Evolutionary conservation across 2,329 filamentous ascomycete species (phyloP).

Genomic region (Chaetothyriales sp.): DNA sequence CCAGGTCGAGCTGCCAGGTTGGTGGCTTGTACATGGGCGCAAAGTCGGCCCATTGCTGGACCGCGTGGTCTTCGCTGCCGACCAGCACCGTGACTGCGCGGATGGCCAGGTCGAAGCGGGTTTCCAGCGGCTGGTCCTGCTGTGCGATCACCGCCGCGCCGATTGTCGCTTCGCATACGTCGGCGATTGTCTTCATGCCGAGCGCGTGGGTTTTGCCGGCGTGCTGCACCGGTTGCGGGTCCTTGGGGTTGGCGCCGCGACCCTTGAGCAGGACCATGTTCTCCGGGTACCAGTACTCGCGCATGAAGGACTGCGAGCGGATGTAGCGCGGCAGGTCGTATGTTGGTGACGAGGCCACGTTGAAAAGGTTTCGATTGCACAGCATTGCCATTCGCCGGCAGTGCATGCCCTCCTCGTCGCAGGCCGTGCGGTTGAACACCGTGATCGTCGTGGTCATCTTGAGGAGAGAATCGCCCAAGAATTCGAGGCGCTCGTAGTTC

Average conservation of each 20-base stretch:
- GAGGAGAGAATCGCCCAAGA: conserved; percentile 81
- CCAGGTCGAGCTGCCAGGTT: conserved; percentile 8
- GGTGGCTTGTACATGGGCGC: conserved; percentile 23
- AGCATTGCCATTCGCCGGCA: conserved; percentile 80
- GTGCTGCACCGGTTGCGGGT: conserved; percentile 7
- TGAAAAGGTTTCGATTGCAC: conserved; percentile 80
- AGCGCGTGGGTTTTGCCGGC: conserved; percentile 47
- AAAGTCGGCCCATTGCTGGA: conserved; percentile 59
- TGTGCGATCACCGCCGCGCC: conserved; percentile 58
- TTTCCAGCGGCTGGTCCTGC: conserved; percentile 22
- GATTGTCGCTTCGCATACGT: conserved; percentile 88
- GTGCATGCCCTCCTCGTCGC: conserved; percentile 73
- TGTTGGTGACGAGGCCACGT: conserved; percentile 52
- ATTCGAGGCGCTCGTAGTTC: conserved; percentile 90
- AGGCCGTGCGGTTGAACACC: conserved; percentile 59
- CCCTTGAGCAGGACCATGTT: conserved; percentile 59
- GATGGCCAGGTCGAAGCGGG: conserved; percentile 45
- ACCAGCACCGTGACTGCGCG: conserved; percentile 47
- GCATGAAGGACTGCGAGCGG: conserved; percentile 50
- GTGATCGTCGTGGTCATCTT: conserved; percentile 93
- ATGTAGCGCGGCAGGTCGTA: conserved; percentile 56
- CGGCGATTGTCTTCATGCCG: conserved; percentile 78
- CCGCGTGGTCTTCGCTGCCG: conserved; percentile 51
- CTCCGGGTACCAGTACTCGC: conserved; percentile 76
- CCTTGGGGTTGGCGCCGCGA: conserved; percentile 37